Evolutionary conservation across 1,139 yeast genomes (phyloP).

Genomic region (Saccharomyces hybrid): DNA sequence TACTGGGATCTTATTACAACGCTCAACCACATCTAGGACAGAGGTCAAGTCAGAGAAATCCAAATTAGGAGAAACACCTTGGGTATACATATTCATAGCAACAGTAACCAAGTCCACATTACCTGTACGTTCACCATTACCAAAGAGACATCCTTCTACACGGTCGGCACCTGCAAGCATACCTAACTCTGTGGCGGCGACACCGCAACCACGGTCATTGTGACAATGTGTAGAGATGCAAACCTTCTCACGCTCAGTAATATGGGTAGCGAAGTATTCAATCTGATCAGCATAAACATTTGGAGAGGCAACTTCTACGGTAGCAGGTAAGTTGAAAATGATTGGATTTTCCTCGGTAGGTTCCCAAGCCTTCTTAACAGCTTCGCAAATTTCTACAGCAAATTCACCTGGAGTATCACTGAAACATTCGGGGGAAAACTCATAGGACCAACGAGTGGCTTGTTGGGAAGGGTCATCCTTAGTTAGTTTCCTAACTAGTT

Average conservation of each 20-base stretch:
- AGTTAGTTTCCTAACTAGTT: constrained; percentile 71
- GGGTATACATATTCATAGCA: constrained; percentile 89
- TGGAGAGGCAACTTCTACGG: constrained; percentile 94
- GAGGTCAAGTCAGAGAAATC: constrained; percentile 81
- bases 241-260: constrained; percentile 75
- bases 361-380: constrained; percentile 91
- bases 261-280: constrained; percentile 75
- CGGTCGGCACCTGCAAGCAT: constrained; percentile 94
- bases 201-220: constrained; percentile 96
- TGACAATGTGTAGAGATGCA: constrained; percentile 91
- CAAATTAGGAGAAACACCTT: constrained; percentile 78
- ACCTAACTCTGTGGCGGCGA: constrained; percentile 94
- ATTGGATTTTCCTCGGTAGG: constrained; percentile 79
- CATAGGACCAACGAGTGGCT: constrained; percentile 79
- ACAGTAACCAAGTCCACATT: constrained; percentile 91
- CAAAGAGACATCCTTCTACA: constrained; percentile 94
- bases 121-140: constrained; percentile 98
- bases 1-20: constrained; percentile 90
- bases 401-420: constrained; percentile 82
- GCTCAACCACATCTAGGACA: constrained; percentile 80
- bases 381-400: constrained; percentile 82
- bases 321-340: constrained; percentile 93
- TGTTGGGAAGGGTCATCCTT: constrained; percentile 74
- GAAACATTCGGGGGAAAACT: constrained; percentile 93
- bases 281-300: constrained; percentile 95